Evolutionary conservation across 805 yeast species (phyloP), one percentile per base, ranked within the genome.

Genomic region (Candida nitratophila): DNA sequence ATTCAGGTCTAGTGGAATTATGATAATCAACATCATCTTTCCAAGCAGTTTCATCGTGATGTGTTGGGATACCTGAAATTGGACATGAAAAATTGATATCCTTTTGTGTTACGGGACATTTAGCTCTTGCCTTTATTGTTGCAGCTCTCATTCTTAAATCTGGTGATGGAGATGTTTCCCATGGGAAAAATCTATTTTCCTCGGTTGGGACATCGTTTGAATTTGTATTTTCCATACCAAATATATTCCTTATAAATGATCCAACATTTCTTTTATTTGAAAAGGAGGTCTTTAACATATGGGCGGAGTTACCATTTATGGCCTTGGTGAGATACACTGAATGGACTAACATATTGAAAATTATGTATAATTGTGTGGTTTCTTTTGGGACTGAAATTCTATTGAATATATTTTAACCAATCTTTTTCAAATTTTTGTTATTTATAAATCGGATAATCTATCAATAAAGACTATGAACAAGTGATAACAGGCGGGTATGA

Each of bases 31-130:
- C 68, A 61, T 93, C 98, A 44, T 69, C 65, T 56, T 81, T 82
- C 96, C 97, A 93, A 1, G 96, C 96, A 51, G 84, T 88, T 58
- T 74, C 73, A 19, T 87, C 81, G 59, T 87, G 95, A 63, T 93
- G 99, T 4, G 99, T 93, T 21, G 99, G 99, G 41, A 93, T 89
- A 2, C 99, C 99, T 4, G 96, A 86, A 45, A 76, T 68, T 1
- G 99, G 99, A 67, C 98, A 93, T 2, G 90, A 86, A 62, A 73
- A 93, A 51, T 83, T 74, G 47, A 93, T 86, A 39, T 84, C 83
- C 50, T 81, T 76, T 17, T 79, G 73, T 0, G 97, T 90, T 12
- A 90, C 93, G 0, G 97, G 98, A 63, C 98, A 91, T 57, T 77
- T 76, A 11, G 96, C 96, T 48, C 81, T 73, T 4, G 95, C 83